Conservation (phyloP, 1,284 basidiomycete genomes). For the Cystobasidium sp. region DNA sequence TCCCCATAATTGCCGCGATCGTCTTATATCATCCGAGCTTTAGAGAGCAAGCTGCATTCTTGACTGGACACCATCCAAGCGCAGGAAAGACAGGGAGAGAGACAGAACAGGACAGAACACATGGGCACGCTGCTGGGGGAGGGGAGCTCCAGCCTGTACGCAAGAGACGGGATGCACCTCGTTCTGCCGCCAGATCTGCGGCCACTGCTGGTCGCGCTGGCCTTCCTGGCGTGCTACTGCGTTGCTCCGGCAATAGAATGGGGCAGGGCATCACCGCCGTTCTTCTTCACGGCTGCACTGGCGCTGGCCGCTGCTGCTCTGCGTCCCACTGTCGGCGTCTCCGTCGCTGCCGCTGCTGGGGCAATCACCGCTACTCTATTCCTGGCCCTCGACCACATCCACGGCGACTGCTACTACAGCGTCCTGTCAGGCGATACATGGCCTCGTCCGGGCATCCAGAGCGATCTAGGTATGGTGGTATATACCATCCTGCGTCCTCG, state of each 20-base stretch:
- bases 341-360: neutral
- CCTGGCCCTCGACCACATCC: constrained; percentile 11
- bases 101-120: no score
- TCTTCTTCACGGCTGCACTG: constrained; percentile 15
- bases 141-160: no score
- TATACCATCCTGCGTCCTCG: no score
- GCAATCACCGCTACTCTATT: constrained; percentile 1
- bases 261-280: constrained; percentile 11
- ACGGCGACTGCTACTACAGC: constrained; percentile 18
- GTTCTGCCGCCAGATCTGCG: neutral
- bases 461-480: neutral
- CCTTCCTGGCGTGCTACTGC: constrained; percentile 2
- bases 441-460: constrained; percentile 11
- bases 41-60: no score
- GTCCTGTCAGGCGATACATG: neutral
- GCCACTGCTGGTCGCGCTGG: constrained; percentile 17
- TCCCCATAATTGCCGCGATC: no score
- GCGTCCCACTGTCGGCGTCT: constrained; percentile 2
- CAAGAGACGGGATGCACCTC: no score
- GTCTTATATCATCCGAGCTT: no score
- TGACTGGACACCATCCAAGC: no score
- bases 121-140: no score
- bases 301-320: constrained; percentile 10
- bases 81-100: no score
- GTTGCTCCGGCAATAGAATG: neutral